These are phyloP conservation scores for Penicillium fimorum DNA, from an alignment of 495 filamentous ascomycete genomes.

Conservation along the genomic window DNA sequence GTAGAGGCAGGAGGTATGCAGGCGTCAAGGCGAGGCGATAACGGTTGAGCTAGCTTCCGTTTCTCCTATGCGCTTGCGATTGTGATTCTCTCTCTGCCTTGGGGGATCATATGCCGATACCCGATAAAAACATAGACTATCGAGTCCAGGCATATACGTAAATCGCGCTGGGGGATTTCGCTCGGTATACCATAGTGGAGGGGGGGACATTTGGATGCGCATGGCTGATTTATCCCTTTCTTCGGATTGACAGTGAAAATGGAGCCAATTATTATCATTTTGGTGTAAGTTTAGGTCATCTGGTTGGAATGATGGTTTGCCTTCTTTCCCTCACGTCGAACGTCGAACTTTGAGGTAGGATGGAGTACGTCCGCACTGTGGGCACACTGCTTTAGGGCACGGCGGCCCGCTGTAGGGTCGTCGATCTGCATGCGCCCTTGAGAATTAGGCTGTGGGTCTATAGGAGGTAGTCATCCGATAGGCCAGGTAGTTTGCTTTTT, in stretches of 20 bases:
- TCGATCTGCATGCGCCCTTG: slow-evolving; percentile 16
- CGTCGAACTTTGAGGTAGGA: not conserved
- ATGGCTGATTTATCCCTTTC: slow-evolving; percentile 6
- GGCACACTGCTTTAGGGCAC: not conserved
- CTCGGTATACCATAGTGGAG: not conserved
- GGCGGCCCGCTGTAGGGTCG: slow-evolving; percentile 8
- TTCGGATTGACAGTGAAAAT: not conserved
- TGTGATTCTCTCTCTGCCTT: not conserved
- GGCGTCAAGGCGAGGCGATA: not conserved
- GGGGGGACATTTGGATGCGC: not conserved
- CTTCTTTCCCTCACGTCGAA: slow-evolving; percentile 11
- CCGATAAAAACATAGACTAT: not conserved
- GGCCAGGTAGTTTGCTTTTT: slow-evolving; percentile 10
- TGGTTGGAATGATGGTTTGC: slow-evolving; percentile 7
- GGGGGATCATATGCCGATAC: slow-evolving; percentile 9
- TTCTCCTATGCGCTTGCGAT: not conserved
- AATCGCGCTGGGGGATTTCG: not conserved
- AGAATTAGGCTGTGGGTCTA: slow-evolving; percentile 4
- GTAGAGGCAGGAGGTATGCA: not conserved
- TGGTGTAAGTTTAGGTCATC: not conserved
- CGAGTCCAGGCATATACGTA: not conserved
- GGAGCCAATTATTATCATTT: not conserved
- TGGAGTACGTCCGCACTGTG: not conserved
- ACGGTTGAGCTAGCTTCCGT: not conserved
- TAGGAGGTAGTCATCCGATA: slow-evolving; percentile 17